Conservation (phyloP, 805 yeast genomes). For the Monosporozyma unispora region DNA sequence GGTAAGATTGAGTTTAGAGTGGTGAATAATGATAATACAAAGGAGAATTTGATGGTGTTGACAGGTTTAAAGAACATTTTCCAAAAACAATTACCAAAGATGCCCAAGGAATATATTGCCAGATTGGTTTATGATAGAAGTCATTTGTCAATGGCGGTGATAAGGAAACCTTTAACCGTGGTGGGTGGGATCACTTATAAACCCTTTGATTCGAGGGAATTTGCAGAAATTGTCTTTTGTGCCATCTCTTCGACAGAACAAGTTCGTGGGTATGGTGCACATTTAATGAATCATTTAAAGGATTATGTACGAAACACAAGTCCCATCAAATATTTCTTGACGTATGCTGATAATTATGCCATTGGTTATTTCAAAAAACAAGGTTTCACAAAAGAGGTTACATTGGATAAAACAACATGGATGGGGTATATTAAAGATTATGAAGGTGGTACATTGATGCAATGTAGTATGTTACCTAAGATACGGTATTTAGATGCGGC, state of each 20-base stretch:
- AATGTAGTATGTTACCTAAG: conserved; percentile 85
- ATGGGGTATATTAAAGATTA: conserved; percentile 98
- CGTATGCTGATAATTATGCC: conserved; percentile 98
- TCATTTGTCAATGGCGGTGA: conserved; percentile 93
- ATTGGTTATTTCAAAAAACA: conserved; percentile 97
- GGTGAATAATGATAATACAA: conserved; percentile 86
- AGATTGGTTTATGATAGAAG: conserved; percentile 89
- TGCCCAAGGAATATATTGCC: conserved; percentile 97
- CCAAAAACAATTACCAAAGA: conserved; percentile 94
- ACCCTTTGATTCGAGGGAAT: conserved; percentile 81
- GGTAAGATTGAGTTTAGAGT: conserved; percentile 93
- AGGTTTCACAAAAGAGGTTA: conserved; percentile 92
- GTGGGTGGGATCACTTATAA: conserved; percentile 97
- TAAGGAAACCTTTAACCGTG: conserved; percentile 84
- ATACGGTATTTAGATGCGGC: conserved; percentile 83
- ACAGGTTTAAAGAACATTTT: conserved; percentile 94
- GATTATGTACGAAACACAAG: conserved; percentile 89
- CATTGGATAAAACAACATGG: conserved; percentile 81
- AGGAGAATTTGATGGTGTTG: conserved; percentile 79
- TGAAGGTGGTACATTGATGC: conserved; percentile 98
- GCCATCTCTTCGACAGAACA: conserved; percentile 97
- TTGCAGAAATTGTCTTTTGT: conserved; percentile 98
- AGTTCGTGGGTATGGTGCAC: conserved; percentile 98
- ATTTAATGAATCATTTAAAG: conserved; percentile 92
- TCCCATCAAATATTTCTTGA: conserved; percentile 74